Base-by-base conservation (phyloP, 2,329 filamentous ascomycete genomes). In the Aspergillus versicolor region DNA sequence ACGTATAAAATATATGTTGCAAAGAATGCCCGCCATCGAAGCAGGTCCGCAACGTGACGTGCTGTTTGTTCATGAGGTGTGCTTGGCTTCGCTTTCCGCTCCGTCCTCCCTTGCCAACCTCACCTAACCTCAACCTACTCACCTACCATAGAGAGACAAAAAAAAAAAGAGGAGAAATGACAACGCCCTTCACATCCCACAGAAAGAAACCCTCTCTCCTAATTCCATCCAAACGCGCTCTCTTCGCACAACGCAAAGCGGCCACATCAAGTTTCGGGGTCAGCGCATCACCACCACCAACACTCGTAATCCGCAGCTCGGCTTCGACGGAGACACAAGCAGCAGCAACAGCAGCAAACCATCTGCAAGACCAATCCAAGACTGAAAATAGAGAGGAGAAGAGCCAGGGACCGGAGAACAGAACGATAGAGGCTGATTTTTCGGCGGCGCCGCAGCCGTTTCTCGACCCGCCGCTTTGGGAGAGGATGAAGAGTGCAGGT, bases 371-470 rank as follows among this genome's bases (percentile, higher is more conserved):
- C 21, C 12, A 43, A 24, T 9, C 15, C 11, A 11, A 22, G 13
- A 7, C 15, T 7, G 7, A 22, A 13, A 48, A 21, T 21, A 15
- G 9, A 15, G 19, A 38, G 7, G 17, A 43, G 24, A 32, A 21
- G 34, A 52, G 21, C n/a, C 11, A 30, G 27, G 27, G 27, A 11
- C 27, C 11, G 27, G 4, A 27, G 24, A 19, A 45, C 4, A 42
- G 13, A 37, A 44, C 40, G 22, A 37, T 50, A 2, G 56, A 58
- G 45, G 51, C 44, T 38, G 46, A 75, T 46, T 72, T 74, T 15
- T 70, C 69, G 22, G 55, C 57, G 7, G 57, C 67, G 19, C 65
- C 72, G 34, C 73, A 76, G 59, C 75, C 73, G 21, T 77, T 77
- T 52, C 64, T 77, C 8, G 73, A 77, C 57, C 70, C 73, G 7